Conservation (phyloP, 257 asterid genomes). For the Nicotiana knightiana region DNA sequence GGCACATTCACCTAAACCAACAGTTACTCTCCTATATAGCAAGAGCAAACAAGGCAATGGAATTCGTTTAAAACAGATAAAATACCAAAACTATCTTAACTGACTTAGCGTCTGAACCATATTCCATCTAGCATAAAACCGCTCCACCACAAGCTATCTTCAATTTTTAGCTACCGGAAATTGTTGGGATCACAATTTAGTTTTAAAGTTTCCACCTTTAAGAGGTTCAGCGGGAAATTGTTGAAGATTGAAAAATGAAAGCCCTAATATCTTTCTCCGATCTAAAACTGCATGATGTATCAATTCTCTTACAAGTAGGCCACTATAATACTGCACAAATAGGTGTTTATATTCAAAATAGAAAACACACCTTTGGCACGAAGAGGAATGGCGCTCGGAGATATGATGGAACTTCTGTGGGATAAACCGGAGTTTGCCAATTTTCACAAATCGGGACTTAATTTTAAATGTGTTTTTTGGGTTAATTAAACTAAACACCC, state of each 20-base stretch:
- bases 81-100: background rate
- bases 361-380: background rate
- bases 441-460: background rate
- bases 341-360: background rate
- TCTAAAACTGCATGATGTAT: background rate
- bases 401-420: background rate
- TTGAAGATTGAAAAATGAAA: background rate
- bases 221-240: background rate
- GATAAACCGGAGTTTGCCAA: background rate
- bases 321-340: background rate
- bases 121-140: background rate
- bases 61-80: background rate
- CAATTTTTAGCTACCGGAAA: background rate
- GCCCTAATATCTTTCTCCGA: background rate
- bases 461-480: background rate
- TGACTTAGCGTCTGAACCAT: background rate
- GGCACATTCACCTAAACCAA: background rate
- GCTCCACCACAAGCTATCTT: background rate
- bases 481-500: too few species aligned
- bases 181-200: background rate
- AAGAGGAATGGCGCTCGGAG: background rate
- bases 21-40: background rate
- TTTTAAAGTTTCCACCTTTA: background rate
- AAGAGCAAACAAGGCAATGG: background rate
- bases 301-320: background rate